Conservation (phyloP, 768 basidiomycete species). For the Hydnomerulius pinastri region DNA sequence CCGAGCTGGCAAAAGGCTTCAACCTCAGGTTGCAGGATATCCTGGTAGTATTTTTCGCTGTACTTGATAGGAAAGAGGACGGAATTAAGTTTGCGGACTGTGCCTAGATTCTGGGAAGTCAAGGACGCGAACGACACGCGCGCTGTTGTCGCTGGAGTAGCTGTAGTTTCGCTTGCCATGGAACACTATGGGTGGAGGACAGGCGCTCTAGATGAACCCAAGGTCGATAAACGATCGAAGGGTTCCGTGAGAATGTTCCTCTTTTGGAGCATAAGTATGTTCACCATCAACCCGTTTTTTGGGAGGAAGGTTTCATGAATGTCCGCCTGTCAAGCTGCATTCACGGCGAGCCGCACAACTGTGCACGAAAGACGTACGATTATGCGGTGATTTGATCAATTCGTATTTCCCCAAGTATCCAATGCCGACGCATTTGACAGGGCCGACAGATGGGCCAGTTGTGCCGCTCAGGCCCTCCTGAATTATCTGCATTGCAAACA, state of each 20-base stretch:
- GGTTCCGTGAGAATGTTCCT: conserved; percentile 23
- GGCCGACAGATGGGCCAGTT: conserved; percentile 23
- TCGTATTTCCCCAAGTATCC: conserved; percentile 23
- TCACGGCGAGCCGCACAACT: conserved; percentile 7
- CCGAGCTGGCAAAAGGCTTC: conserved; percentile 89
- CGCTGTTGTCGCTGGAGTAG: conserved; percentile 18
- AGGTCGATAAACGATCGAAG: conserved; percentile 15
- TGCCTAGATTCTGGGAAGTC: conserved; percentile 82
- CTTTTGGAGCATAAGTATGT: not conserved
- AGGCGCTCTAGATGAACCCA: no score
- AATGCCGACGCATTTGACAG: conserved; percentile 20
- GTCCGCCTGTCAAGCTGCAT: not conserved
- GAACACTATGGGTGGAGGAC: conserved; percentile 25
- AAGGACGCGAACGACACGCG: conserved; percentile 73
- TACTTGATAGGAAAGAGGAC: conserved; percentile 91
- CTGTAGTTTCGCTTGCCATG: conserved; percentile 28
- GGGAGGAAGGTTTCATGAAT: not conserved
- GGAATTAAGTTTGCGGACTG: conserved; percentile 59
- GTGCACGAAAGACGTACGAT: conserved; percentile 15
- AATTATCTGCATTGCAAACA: conserved; percentile 13
- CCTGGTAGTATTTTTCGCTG: conserved; percentile 84
- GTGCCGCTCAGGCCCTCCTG: conserved; percentile 2
- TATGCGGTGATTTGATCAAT: conserved; percentile 17
- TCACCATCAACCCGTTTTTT: conserved; percentile 2
- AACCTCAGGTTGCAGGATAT: conserved; percentile 71